Conservation (phyloP, 148 eudicot genomes). For the Euryodendron excelsum region DNA sequence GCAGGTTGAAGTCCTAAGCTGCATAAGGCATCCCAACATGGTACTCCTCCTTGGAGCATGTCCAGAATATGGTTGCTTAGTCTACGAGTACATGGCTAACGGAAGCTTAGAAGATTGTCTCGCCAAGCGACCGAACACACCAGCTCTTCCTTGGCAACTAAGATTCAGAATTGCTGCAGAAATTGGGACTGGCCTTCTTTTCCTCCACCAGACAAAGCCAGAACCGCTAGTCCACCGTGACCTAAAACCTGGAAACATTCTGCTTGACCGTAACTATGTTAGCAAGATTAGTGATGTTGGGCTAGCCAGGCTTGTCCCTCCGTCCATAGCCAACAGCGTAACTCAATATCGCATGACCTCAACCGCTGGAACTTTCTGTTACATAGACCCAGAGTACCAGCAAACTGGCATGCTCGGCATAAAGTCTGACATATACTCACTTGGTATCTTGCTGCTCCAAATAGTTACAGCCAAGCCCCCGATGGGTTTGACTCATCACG, state of each 20-base stretch:
- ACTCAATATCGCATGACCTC: conserved; percentile 49
- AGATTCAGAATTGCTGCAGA: conserved; percentile 40
- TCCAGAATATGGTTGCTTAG: conserved; percentile 46
- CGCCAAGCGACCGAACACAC: conserved; percentile 30
- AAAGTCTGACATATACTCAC: conserved; percentile 39
- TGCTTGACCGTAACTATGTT: conserved; percentile 38
- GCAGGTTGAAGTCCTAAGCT: conserved; percentile 44
- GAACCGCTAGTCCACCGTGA: conserved; percentile 46
- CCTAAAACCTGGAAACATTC: conserved; percentile 41
- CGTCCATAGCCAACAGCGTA: conserved; percentile 35
- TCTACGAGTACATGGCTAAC: conserved; percentile 44
- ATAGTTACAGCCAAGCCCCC: conserved; percentile 40
- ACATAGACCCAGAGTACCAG: conserved; percentile 49
- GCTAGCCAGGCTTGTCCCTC: conserved; percentile 43
- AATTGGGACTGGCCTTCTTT: conserved; percentile 39
- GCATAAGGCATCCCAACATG: conserved; percentile 52
- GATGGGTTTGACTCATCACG: conserved; percentile 41
- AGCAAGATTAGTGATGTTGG: conserved; percentile 50
- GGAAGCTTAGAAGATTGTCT: conserved; percentile 49
- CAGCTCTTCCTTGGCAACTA: conserved; percentile 38
- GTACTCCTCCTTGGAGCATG: conserved; percentile 49
- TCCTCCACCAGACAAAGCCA: conserved; percentile 48
- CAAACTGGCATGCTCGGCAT: conserved; percentile 49
- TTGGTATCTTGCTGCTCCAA: conserved; percentile 41
- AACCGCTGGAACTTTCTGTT: conserved; percentile 45